phyloP scores from a whole-genome alignment of 495 filamentous ascomycete genomes.

The Aspergillus haitiensis region DNA sequence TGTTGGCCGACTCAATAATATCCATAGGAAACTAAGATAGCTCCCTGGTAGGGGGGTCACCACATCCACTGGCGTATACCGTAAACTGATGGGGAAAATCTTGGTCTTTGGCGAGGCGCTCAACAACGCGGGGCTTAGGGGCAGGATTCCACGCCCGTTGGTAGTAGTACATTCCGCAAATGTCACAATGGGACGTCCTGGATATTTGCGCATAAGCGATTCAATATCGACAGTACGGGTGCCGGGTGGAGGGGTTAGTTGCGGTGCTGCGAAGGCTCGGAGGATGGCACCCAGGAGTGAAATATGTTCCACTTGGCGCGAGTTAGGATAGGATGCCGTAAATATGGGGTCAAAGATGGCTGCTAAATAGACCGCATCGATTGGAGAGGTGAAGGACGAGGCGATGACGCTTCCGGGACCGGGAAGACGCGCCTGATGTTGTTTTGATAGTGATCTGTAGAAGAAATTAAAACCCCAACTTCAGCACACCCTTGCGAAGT shows the following conservation, averaged over 20 bases:
- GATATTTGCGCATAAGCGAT: conserved; percentile 64
- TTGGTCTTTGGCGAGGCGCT: conserved; percentile 59
- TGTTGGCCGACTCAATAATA: conserved; percentile 76
- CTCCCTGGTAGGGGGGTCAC: conserved; percentile 81
- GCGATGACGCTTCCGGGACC: conserved; percentile 77
- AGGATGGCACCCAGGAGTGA: conserved; percentile 72
- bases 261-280: conserved; percentile 66
- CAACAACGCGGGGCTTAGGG: conserved; percentile 72
- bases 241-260: conserved; percentile 45
- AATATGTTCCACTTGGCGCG: conserved; percentile 70
- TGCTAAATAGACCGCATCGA: conserved; percentile 94
- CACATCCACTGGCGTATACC: conserved; percentile 84
- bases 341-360: conserved; percentile 97
- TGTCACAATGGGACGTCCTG: conserved; percentile 37
- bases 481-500: not conserved
- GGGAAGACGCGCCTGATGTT: conserved; percentile 66
- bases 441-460: conserved; percentile 55
- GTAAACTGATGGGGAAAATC: conserved; percentile 86
- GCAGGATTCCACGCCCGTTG: conserved; percentile 79
- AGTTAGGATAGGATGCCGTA: conserved; percentile 73
- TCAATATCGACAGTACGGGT: conserved; percentile 58
- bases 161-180: conserved; percentile 17
- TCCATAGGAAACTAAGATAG: conserved; percentile 76
- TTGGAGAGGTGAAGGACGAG: conserved; percentile 83
- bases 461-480: not conserved